These are phyloP conservation scores for Cymbidium sinense DNA, from an alignment of 106 monocot species.

Conservation along the genomic window DNA sequence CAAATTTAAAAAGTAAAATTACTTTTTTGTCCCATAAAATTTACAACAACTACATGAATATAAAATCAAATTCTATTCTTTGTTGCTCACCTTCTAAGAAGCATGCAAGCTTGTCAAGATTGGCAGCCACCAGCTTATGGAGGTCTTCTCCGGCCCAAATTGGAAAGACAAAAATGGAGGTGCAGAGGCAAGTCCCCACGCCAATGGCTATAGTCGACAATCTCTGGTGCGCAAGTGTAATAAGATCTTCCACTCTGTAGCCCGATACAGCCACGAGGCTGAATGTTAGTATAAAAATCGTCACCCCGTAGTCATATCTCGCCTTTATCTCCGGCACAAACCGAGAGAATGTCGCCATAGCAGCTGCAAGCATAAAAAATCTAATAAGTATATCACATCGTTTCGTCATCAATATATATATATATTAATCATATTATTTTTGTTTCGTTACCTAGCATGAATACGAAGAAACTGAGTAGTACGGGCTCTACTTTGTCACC, in stretches of 20 bases:
- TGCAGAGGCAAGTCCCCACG: conserved; percentile 36
- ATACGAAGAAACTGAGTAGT: conserved; percentile 49
- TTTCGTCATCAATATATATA: not conserved
- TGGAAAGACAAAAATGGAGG: conserved; percentile 47
- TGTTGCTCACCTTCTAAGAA: conserved; percentile 44
- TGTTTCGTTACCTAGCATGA: conserved; percentile 29
- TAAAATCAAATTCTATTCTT: not conserved
- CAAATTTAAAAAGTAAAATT: not conserved
- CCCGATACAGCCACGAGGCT: conserved; percentile 71
- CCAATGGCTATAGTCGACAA: conserved; percentile 54
- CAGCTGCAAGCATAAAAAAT: conserved; percentile 18
- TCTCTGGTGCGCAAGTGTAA: conserved; percentile 46
- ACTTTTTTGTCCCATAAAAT: not conserved
- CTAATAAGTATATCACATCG: not conserved
- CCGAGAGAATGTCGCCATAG: conserved; percentile 44
- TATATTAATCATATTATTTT: not conserved
- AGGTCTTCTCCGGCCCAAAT: conserved; percentile 71
- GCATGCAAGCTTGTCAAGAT: conserved; percentile 51
- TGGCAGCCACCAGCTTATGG: conserved; percentile 28
- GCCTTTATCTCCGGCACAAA: conserved; percentile 71
- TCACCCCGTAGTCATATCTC: conserved; percentile 74
- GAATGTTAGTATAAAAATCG: conserved; percentile 71
- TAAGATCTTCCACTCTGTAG: conserved; percentile 53
- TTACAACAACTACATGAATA: not conserved
- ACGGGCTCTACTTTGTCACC: conserved; percentile 53